Conservation (phyloP, 2,329 filamentous ascomycete genomes). For the Cercospora berteroae region DNA sequence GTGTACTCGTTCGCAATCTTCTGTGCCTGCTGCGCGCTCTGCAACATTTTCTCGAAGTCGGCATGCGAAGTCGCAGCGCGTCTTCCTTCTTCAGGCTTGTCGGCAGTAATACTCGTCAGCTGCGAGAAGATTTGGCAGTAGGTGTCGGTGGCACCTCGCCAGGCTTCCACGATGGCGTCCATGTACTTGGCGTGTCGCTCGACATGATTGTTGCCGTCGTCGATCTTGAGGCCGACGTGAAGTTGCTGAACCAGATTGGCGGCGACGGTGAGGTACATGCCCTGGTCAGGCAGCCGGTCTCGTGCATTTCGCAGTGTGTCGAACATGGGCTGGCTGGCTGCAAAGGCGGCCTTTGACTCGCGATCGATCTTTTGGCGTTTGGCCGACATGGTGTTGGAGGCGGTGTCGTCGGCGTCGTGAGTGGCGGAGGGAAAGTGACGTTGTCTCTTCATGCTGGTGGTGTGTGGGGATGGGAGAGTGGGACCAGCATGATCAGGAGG, state of each 20-base stretch:
- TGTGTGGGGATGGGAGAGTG: not conserved
- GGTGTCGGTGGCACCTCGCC: slow-evolving; percentile 29
- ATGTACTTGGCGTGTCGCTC: slow-evolving; percentile 30
- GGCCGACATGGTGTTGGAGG: slow-evolving; percentile 5
- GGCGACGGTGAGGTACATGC: slow-evolving; percentile 26
- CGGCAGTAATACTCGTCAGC: slow-evolving; percentile 29
- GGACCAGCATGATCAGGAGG: not conserved
- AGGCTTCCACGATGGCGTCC: slow-evolving; percentile 32
- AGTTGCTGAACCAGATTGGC: slow-evolving; percentile 32
- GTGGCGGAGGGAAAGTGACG: slow-evolving; percentile 1
- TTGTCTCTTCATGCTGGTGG: slow-evolving; percentile 8
- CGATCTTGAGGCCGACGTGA: slow-evolving; percentile 31
- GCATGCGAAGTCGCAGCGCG: slow-evolving; percentile 24
- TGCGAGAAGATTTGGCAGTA: slow-evolving; percentile 33
- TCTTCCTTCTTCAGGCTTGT: slow-evolving; percentile 29
- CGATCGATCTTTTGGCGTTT: slow-evolving; percentile 22
- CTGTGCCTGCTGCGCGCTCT: slow-evolving; percentile 25
- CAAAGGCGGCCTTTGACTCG: slow-evolving; percentile 29
- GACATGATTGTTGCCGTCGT: slow-evolving; percentile 21
- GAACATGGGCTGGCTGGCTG: slow-evolving; percentile 35
- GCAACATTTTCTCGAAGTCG: slow-evolving; percentile 29
- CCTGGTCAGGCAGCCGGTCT: slow-evolving; percentile 25
- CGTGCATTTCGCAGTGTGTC: slow-evolving; percentile 30
- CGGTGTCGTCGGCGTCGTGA: not conserved
- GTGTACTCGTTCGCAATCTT: slow-evolving; percentile 20